Evolutionary conservation across 208 protist genomes (phyloP), one percentile per base, ranked within the genome.

Genomic region (Leishmania major): DNA sequence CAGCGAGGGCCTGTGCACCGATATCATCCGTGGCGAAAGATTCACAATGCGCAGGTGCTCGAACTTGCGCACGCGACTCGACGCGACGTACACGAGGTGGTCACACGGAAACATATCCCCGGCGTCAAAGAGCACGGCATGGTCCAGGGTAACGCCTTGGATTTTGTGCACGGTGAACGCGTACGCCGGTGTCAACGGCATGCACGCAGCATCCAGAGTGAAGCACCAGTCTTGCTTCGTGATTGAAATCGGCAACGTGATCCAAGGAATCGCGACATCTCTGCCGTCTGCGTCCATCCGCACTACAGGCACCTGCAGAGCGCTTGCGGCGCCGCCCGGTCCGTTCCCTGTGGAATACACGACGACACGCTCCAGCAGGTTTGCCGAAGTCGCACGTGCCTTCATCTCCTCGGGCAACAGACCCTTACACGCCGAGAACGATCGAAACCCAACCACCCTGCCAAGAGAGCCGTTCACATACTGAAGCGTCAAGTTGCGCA

Each of bases 91-190:
- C 7, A 98, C 88, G n/a, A 97, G 75, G 75, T 98, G 95, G 53
- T 95, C 85, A 78, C 94, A 97, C 1, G 90, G 91, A 72, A 96
- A 98, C 82, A 95, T 93, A 0, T 83, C 78, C 2, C 82, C 85
- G 1, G 87, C 89, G 64, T 98, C 95, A 71, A 98, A 94, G 47
- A 97, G 81, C 13, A 98, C 79, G 13, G 89, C 62, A 69, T 88
- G 80, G 66, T 93, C 79, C 45, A 98, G 87, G 2, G 94, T 97
- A 31, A 98, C 57, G 40, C 96, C 96, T 81, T 98, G 96, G 5
- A 94, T 85, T 76, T 97, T 97, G 88, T 98, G 96, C 47, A 98
- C 94, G 0, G 96, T 98, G 67, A 97, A 98, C 3, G 96, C 96
- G 81, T 97, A 98, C 0, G 93, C 96, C 0, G 92, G 96, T 1